Evolutionary conservation across 1,139 yeast species (phyloP).

Genomic region (Kurtzmaniella quercitrusa): DNA sequence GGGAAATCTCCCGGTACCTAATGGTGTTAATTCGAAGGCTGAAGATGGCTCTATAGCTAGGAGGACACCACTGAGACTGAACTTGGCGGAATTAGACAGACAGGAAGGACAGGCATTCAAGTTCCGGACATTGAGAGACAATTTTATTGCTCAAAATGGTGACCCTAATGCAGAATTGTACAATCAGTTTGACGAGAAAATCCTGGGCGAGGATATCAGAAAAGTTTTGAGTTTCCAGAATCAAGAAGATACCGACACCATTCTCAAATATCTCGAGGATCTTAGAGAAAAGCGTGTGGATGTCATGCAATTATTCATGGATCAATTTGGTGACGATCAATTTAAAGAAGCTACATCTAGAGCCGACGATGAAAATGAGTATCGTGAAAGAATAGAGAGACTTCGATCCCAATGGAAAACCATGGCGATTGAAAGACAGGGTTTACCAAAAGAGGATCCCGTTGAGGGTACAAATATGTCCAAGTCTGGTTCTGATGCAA

Average conservation of each 20-base stretch:
- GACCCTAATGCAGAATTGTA: conserved; percentile 8
- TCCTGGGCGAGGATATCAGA: conserved; percentile 53
- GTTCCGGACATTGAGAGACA: conserved; percentile 25
- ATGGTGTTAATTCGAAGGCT: conserved; percentile 3
- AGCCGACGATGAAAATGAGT: conserved; percentile 8
- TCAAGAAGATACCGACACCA: conserved; percentile 50
- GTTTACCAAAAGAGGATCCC: conserved; percentile 1
- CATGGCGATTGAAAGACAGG: conserved; percentile 4
- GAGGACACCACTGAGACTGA: conserved; percentile 15
- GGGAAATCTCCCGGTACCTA: conserved; percentile 2
- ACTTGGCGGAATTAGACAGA: conserved; percentile 30
- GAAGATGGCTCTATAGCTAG: not conserved
- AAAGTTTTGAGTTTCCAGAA: conserved; percentile 41
- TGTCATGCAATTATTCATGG: conserved; percentile 47
- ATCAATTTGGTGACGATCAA: conserved; percentile 7
- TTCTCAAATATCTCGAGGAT: conserved; percentile 45
- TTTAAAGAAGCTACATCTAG: not conserved
- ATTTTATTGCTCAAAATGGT: conserved; percentile 4
- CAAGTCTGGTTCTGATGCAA: conserved; percentile 16
- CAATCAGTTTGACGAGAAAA: conserved; percentile 14
- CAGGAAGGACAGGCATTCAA: conserved; percentile 43
- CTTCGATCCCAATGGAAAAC: conserved; percentile 4
- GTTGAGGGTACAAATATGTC: conserved; percentile 5
- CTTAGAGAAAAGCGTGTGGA: conserved; percentile 51
- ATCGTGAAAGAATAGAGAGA: conserved; percentile 9